These are phyloP conservation scores for Litsea cubeba DNA, from an alignment of 164 flowering plant species.

Conservation along the genomic window DNA sequence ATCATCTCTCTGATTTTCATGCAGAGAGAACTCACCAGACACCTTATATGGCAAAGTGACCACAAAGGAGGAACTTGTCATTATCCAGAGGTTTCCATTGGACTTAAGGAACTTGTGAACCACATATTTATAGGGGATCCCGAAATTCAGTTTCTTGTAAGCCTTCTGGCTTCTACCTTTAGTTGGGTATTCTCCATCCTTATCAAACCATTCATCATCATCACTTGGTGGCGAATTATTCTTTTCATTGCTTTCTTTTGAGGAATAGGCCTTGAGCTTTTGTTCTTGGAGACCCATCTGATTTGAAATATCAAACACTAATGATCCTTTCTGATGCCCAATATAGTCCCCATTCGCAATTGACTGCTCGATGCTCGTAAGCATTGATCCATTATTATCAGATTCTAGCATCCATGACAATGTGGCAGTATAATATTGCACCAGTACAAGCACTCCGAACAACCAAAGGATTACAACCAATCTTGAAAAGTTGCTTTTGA, in stretches of 20 bases:
- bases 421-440: not conserved
- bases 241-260: not conserved
- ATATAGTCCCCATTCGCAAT: slow-evolving; percentile 4
- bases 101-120: not conserved
- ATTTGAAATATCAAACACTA: not conserved
- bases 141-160: not conserved
- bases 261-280: not conserved
- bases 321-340: slow-evolving; percentile 9
- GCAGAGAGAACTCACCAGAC: not conserved
- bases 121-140: no score
- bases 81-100: not conserved
- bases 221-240: not conserved
- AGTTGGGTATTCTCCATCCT: not conserved
- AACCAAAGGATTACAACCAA: not conserved
- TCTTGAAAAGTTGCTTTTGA: no score
- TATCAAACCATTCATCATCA: not conserved
- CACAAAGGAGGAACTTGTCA: not conserved
- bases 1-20: not conserved
- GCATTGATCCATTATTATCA: no score
- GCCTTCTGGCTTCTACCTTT: not conserved
- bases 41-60: not conserved
- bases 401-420: slow-evolving; percentile 2
- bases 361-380: not conserved
- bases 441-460: not conserved
- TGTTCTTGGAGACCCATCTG: not conserved